These are phyloP conservation scores for Naegleria fowleri DNA, from an alignment of 208 protist species.

Conservation along the genomic window DNA sequence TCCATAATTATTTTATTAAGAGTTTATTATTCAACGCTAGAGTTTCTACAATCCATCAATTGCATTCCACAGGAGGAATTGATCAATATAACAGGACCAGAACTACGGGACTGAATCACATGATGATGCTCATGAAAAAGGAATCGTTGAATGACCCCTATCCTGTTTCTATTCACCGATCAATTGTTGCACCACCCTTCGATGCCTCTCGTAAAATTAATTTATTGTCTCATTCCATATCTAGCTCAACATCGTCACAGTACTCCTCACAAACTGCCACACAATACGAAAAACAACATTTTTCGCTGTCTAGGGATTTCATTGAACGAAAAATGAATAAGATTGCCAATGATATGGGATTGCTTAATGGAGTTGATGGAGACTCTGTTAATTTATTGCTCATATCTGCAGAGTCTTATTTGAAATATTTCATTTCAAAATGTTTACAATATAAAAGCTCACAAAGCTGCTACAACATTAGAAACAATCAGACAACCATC, in stretches of 20 bases:
- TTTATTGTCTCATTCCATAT: not conserved
- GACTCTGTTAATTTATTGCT: not conserved
- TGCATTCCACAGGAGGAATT: not conserved
- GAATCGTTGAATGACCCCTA: not conserved
- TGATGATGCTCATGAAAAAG: not conserved
- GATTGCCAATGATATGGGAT: not conserved
- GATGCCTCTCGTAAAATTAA: not conserved
- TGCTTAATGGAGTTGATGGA: not conserved
- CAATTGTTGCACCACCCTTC: not conserved
- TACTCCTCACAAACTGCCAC: not conserved
- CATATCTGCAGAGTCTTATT: not conserved
- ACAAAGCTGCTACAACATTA: no score
- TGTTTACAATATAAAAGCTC: not conserved
- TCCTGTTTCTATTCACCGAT: not conserved
- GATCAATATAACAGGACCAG: not conserved
- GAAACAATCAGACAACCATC: no score
- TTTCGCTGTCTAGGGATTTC: not conserved
- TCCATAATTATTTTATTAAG: constrained; percentile 9
- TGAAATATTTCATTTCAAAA: constrained; percentile 2
- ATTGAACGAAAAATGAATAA: not conserved
- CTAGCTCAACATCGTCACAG: not conserved
- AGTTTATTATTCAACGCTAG: not conserved
- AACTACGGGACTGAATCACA: not conserved
- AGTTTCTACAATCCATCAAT: not conserved
- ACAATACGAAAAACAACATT: not conserved